Percentiles rank a stretch among this genome's conserved stretches.
Evolutionary conservation across 192 early-diverging fungal species (phyloP).

Genomic region (Thoreauomyces humboldtii): DNA sequence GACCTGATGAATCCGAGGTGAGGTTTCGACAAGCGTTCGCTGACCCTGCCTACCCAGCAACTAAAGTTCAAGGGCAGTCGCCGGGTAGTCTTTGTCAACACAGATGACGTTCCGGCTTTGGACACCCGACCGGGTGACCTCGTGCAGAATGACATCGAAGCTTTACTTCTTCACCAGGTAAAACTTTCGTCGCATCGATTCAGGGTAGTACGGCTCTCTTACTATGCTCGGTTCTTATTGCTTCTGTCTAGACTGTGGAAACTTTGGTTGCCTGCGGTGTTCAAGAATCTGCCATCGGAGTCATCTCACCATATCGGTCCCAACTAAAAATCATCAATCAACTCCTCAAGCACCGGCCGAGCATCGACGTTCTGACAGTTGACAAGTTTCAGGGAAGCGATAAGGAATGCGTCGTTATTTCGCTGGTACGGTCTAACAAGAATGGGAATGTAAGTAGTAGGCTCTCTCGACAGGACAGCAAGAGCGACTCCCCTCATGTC

Average conservation of each 20-base stretch:
- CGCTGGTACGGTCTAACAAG: slow-evolving; percentile 81
- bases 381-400: slow-evolving; percentile 95
- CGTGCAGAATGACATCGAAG: slow-evolving; percentile 74
- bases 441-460: slow-evolving; percentile 50
- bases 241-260: slow-evolving; percentile 48
- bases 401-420: slow-evolving; percentile 86
- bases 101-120: slow-evolving; percentile 63
- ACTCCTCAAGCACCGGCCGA: slow-evolving; percentile 30
- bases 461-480: background rate
- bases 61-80: slow-evolving; percentile 25
- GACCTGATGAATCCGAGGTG: slow-evolving; percentile 60
- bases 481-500: background rate
- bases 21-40: too few species aligned
- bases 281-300: slow-evolving; percentile 61
- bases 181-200: too few species aligned
- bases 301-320: slow-evolving; percentile 81
- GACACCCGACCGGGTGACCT: slow-evolving; percentile 58
- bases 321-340: slow-evolving; percentile 47
- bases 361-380: slow-evolving; percentile 80
- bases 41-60: too few species aligned
- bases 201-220: too few species aligned
- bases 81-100: slow-evolving; percentile 77
- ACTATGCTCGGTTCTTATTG: too few species aligned
- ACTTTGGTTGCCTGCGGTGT: slow-evolving; percentile 66
- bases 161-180: slow-evolving; percentile 40